A percentile compares a stretch with the other conserved stretches of the same genome.
Evolutionary conservation across 805 yeast genomes (phyloP).

Genomic region (Scheffersomyces spartinae): DNA sequence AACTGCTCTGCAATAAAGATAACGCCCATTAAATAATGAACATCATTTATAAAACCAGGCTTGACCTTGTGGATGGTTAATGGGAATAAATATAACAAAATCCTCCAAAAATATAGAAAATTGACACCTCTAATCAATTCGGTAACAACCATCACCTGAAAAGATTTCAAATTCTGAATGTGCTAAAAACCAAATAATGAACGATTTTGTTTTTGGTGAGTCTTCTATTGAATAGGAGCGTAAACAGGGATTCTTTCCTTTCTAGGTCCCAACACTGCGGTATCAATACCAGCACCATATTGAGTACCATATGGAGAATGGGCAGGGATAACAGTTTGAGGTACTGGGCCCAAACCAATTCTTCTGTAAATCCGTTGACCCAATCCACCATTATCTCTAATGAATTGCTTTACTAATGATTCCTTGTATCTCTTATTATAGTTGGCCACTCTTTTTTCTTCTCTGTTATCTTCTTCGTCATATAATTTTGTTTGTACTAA

Average conservation of each 20-base stretch:
- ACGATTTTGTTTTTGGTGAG: too few relatives aligned
- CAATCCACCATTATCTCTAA: slow-evolving; percentile 34
- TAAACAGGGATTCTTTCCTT: slow-evolving; percentile 27
- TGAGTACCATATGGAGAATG: slow-evolving; percentile 30
- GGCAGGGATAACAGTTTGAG: slow-evolving; percentile 22
- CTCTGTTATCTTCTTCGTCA: slow-evolving; percentile 21
- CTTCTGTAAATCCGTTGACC: slow-evolving; percentile 31
- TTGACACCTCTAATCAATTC: too few relatives aligned
- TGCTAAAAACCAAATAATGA: too few relatives aligned
- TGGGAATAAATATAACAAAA: too few relatives aligned
- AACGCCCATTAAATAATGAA: too few relatives aligned
- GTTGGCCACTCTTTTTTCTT: slow-evolving; percentile 22
- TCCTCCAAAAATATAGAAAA: too few relatives aligned
- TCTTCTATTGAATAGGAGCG: too few relatives aligned
- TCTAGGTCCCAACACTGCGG: slow-evolving; percentile 34
- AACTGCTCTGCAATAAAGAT: too few relatives aligned
- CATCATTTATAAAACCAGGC: too few relatives aligned
- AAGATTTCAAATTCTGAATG: too few relatives aligned
- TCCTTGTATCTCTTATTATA: slow-evolving; percentile 27
- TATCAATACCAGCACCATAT: slow-evolving; percentile 34
- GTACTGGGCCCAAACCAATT: slow-evolving; percentile 16
- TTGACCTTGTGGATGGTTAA: too few relatives aligned
- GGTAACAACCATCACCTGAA: too few relatives aligned
- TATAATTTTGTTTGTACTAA: slow-evolving; percentile 26
- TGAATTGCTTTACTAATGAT: slow-evolving; percentile 29